These are phyloP conservation scores for Sinapis alba DNA, from an alignment of 441 rosid species.

Conservation along the genomic window DNA sequence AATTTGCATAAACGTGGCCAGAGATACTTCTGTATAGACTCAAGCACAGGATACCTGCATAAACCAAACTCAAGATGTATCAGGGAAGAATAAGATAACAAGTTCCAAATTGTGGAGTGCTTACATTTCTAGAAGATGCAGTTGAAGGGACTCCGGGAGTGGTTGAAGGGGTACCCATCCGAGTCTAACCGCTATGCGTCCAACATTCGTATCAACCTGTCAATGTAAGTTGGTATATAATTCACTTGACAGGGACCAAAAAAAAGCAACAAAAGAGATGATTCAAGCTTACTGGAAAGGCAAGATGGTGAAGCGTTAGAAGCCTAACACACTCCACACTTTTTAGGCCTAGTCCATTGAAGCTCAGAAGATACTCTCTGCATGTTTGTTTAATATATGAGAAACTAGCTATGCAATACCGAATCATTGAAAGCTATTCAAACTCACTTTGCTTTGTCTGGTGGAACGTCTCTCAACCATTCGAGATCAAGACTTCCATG, in stretches of 20 bases:
- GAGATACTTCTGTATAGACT: slow-evolving; percentile 66
- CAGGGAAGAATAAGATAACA: not conserved
- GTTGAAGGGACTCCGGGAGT: slow-evolving; percentile 72
- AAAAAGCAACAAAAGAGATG: not conserved
- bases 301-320: slow-evolving; percentile 74
- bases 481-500: slow-evolving; percentile 70
- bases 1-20: slow-evolving; percentile 79
- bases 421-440: not conserved
- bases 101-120: slow-evolving; percentile 17
- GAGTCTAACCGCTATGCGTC: slow-evolving; percentile 73
- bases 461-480: slow-evolving; percentile 81
- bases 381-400: slow-evolving; percentile 18
- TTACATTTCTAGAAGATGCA: slow-evolving; percentile 77
- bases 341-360: slow-evolving; percentile 66
- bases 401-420: not conserved
- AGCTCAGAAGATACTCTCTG: slow-evolving; percentile 69
- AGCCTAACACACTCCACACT: slow-evolving; percentile 83
- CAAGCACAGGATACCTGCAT: slow-evolving; percentile 65
- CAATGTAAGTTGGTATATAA: slow-evolving; percentile 24
- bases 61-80: slow-evolving; percentile 19
- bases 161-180: slow-evolving; percentile 87
- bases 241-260: slow-evolving; percentile 3
- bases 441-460: slow-evolving; percentile 70
- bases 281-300: slow-evolving; percentile 62
- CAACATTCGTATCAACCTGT: slow-evolving; percentile 82